A percentile compares a stretch with the other conserved stretches of the same genome.
phyloP scores from a whole-genome alignment of 306 rosid species.

The Castanea crenata region DNA sequence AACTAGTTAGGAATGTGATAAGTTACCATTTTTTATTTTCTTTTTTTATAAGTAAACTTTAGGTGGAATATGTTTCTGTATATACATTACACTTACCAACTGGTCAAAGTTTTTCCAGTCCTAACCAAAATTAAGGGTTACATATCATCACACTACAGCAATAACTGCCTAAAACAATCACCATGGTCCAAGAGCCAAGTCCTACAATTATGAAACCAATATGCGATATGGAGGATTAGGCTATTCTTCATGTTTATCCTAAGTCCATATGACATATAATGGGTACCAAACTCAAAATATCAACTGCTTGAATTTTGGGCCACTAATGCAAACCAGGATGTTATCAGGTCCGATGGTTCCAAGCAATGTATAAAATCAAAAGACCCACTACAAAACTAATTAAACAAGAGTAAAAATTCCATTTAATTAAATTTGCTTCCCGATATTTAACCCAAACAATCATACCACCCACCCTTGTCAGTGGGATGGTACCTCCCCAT shows the following conservation, averaged over 20 bases:
- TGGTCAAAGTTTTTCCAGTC: neutral
- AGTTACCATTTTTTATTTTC: too few species aligned
- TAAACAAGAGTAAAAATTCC: too few species aligned
- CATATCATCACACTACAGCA: neutral
- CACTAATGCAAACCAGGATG: neutral
- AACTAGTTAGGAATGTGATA: neutral
- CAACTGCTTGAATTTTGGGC: neutral
- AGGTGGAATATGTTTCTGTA: neutral
- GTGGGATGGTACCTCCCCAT: too few species aligned
- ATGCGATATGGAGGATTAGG: neutral
- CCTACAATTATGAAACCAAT: neutral
- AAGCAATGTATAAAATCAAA: neutral
- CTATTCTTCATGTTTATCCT: neutral
- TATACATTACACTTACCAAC: neutral
- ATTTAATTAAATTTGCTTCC: too few species aligned
- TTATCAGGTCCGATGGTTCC: neutral
- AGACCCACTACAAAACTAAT: neutral
- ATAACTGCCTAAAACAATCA: neutral
- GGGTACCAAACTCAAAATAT: neutral
- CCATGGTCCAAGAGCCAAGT: neutral
- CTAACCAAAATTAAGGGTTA: neutral
- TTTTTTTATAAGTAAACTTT: too few species aligned
- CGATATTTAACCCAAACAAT: too few species aligned
- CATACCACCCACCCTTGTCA: too few species aligned
- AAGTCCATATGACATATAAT: neutral